Base-by-base conservation (phyloP, 2,329 filamentous ascomycete genomes). In the Kalaharituber pfeilii region DNA sequence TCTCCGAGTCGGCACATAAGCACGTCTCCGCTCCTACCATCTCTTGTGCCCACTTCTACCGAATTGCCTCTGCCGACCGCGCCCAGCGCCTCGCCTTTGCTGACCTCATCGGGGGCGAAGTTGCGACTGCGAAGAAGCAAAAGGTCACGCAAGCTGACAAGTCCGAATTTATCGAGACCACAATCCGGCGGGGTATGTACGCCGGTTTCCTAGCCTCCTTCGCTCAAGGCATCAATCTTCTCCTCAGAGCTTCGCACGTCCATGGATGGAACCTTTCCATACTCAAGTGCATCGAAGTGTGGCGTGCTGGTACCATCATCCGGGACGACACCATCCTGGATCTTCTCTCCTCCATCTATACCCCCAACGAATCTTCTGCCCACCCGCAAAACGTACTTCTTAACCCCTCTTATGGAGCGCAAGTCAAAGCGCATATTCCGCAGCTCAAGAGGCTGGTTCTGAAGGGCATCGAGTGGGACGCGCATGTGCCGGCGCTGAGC, bases 241-340 rank as follows among this genome's bases (percentile, higher is more conserved):
- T 84, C 59, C 73, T 75, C 4, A 72, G 71, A 25, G 75, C 77
- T 60, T 63, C 65, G 13, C 68, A 71, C 26, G 69, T 78, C 2
- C 67, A 78, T 49, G 71, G 76, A 62, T n/a, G n/a, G n/a, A n/a
- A n/a, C n/a, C n/a, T n/a, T n/a, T n/a, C n/a, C n/a, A n/a, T n/a
- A n/a, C n/a, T n/a, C n/a, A n/a, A n/a, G n/a, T n/a, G n/a, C n/a
- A n/a, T n/a, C n/a, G n/a, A n/a, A n/a, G 79, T 84, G 59, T 84
- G 81, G 81, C 74, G 79, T 1, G 77, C 73, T 0, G 81, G 82
- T 6, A 84, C 81, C 66, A 84, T 85, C 65, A 84, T 85, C 63
- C 76, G 80, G 62, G 74, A 77, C 1, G 80, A 83, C 59, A 72
- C 77, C 60, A 80, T 85, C 56, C 73, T 75, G 2, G 74, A 80